Conservation (phyloP, 176 grass and related monocot species). For the Elymus sibiricus region DNA sequence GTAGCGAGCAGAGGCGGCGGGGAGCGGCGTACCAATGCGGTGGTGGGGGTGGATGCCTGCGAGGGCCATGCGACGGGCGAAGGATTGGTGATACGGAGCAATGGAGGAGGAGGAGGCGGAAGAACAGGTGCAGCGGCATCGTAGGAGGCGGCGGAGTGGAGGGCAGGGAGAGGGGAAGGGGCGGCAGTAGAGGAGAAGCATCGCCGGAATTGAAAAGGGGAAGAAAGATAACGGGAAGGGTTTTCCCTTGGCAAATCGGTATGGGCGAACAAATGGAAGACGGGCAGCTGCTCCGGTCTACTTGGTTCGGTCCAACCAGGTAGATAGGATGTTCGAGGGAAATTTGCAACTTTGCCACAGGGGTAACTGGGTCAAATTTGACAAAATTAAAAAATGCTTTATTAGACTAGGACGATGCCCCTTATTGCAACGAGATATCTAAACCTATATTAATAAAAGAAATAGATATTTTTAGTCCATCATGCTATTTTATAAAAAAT, state of each 20-base stretch:
- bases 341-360: too few relatives aligned
- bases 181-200: conserved; percentile 38
- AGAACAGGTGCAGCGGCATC: conserved; percentile 17
- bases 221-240: neutral
- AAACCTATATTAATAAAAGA: too few relatives aligned
- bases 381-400: too few relatives aligned
- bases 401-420: too few relatives aligned
- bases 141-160: conserved; percentile 51
- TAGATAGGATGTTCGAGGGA: too few relatives aligned
- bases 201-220: neutral
- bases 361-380: too few relatives aligned
- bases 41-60: conserved; percentile 82
- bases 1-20: neutral
- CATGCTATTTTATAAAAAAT: too few relatives aligned
- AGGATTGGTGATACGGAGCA: conserved; percentile 49
- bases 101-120: conserved; percentile 2
- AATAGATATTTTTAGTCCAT: too few relatives aligned
- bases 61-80: conserved; percentile 69
- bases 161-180: conserved; percentile 13
- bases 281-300: too few relatives aligned
- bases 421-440: too few relatives aligned
- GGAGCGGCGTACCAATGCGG: conserved; percentile 50
- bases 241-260: neutral
- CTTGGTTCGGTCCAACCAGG: too few relatives aligned
- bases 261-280: too few relatives aligned